Evolutionary conservation across 2,329 filamentous ascomycete species (phyloP).

Genomic region (Epichloe uncinata): DNA sequence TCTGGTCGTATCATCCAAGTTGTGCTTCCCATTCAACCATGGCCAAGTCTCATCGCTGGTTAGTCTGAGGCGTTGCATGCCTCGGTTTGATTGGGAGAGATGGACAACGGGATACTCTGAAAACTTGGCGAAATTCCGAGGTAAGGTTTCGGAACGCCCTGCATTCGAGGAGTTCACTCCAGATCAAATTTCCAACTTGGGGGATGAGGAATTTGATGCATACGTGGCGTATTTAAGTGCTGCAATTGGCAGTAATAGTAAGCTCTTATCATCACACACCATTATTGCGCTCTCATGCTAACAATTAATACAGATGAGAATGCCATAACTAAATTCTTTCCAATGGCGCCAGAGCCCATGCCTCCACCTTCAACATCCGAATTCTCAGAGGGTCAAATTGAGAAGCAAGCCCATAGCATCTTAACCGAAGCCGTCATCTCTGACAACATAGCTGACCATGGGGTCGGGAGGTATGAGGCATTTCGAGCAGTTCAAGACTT

Average conservation of each 20-base stretch:
- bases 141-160: slow-evolving; percentile 5
- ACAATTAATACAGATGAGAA: slow-evolving; percentile 13
- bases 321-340: slow-evolving; percentile 22
- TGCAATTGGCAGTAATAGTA: slow-evolving; percentile 21
- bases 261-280: slow-evolving; percentile 1
- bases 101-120: slow-evolving; percentile 46
- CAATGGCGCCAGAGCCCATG: slow-evolving; percentile 12
- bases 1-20: slow-evolving; percentile 63
- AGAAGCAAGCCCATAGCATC: slow-evolving; percentile 11
- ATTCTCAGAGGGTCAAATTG: slow-evolving; percentile 14
- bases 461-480: slow-evolving; percentile 14
- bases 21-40: slow-evolving; percentile 63
- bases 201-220: slow-evolving; percentile 43
- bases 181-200: slow-evolving; percentile 49
- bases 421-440: slow-evolving; percentile 10
- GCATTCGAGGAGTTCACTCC: slow-evolving; percentile 44
- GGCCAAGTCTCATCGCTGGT: slow-evolving; percentile 25
- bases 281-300: neutral
- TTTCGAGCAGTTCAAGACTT: slow-evolving; percentile 21
- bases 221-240: slow-evolving; percentile 40
- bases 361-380: slow-evolving; percentile 10
- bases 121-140: slow-evolving; percentile 7
- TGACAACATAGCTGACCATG: neutral
- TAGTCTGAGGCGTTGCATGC: slow-evolving; percentile 3
- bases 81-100: slow-evolving; percentile 50